Evolutionary conservation across 169 alveolate genomes (phyloP), one percentile per base, ranked within the genome.

Genomic region (Eimeria sp.): DNA sequence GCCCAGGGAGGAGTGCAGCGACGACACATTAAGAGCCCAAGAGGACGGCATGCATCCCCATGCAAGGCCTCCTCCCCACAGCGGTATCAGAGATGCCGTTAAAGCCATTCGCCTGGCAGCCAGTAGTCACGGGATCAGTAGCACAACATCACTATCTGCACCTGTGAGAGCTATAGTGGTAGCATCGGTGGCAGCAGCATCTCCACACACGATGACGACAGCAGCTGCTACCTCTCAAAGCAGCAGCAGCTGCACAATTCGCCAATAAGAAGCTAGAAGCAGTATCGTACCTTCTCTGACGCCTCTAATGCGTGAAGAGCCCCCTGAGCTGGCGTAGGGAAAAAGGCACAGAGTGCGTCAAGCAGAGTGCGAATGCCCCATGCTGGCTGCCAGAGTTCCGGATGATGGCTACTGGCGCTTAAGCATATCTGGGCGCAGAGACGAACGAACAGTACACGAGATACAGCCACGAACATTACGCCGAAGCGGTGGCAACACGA

Each of bases 371-470:
- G 97, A 85, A 98, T 98, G 60, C 99, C 98, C 99, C 99, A 99
- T 56, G 99, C 98, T 25, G 99, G 99, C 90, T 98, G 99, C 99
- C 99, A 99, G 80, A 98, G 98, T 95, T 99, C 99, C 23, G 99
- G 99, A 71, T 98, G 99, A 89, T 96, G 98, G 82, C 97, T 97
- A 83, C 96, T 90, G 18, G 99, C 99, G 58, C 99, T 98, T 60
- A 98, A 90, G 83, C 99, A 98, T 52, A 99, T 98, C 97, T 95
- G 93, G 4, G 71, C 72, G 64, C 54, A 82, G 54, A 27, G 25
- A 33, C n/a, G 25, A n/a, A 30, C 6, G 14, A 58, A 23, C 87
- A 49, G 40, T 9, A 77, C 87, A 77, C 40, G 64, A 8, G 27
- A 37, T 11, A 37, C n/a, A 37, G 54, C 80, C 52, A 6, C 80